phyloP scores from a whole-genome alignment of 495 filamentous ascomycete species.

The Xylaria telfairii region DNA sequence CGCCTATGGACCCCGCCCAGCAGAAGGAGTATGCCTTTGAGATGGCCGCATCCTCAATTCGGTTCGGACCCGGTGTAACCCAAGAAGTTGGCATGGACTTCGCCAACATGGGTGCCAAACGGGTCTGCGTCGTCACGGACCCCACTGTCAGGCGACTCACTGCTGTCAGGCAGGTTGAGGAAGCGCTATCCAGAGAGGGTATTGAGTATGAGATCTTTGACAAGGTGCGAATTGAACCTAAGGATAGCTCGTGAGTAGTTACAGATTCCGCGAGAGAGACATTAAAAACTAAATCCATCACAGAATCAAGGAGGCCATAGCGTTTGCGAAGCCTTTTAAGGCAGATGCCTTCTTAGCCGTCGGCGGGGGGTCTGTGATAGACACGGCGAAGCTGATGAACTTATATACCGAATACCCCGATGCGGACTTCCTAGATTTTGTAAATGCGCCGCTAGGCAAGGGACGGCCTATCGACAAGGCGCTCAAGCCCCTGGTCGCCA shows the following conservation, averaged over 20 bases:
- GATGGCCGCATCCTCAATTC: slow-evolving; percentile 92
- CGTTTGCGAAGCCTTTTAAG: slow-evolving; percentile 74
- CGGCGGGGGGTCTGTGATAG: slow-evolving; percentile 87
- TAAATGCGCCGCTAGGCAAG: slow-evolving; percentile 92
- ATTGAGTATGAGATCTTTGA: slow-evolving; percentile 82
- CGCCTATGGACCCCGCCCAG: slow-evolving; percentile 70
- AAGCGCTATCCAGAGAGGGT: slow-evolving; percentile 76
- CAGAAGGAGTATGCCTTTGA: slow-evolving; percentile 98
- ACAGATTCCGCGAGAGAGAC: background rate
- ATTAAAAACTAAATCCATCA: slow-evolving; percentile 11
- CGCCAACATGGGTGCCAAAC: slow-evolving; percentile 83
- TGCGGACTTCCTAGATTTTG: slow-evolving; percentile 93
- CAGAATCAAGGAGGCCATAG: slow-evolving; percentile 86
- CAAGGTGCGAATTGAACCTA: slow-evolving; percentile 82
- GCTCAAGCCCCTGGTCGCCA: slow-evolving; percentile 85
- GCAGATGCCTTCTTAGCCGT: slow-evolving; percentile 93
- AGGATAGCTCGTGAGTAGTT: slow-evolving; percentile 79
- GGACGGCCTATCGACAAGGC: slow-evolving; percentile 80
- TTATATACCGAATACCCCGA: slow-evolving; percentile 87
- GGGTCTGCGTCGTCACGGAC: slow-evolving; percentile 92
- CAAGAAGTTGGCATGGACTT: slow-evolving; percentile 99
- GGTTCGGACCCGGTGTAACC: slow-evolving; percentile 92
- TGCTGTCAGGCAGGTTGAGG: slow-evolving; percentile 83
- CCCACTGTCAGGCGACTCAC: slow-evolving; percentile 74
- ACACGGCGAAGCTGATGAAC: slow-evolving; percentile 98